These are phyloP conservation scores for Adansonia gregorii DNA, from an alignment of 441 rosid genomes.

Conservation along the genomic window DNA sequence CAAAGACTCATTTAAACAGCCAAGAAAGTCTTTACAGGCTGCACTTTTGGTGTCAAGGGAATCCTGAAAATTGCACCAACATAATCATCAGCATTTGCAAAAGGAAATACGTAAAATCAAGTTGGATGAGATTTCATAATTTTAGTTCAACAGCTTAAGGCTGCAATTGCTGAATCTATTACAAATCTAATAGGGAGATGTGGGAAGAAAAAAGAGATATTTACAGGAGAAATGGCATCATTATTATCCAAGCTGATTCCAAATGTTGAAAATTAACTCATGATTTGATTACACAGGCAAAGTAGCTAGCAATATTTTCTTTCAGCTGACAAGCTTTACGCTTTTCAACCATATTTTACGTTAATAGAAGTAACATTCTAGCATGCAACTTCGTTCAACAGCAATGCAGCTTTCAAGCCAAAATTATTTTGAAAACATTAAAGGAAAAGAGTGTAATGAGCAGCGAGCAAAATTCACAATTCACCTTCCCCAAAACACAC, in stretches of 20 bases:
- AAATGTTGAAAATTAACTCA: conserved; percentile 11
- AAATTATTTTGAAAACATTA: neutral
- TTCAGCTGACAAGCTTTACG: conserved; percentile 9
- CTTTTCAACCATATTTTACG: neutral
- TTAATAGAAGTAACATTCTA: neutral
- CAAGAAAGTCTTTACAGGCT: conserved; percentile 57
- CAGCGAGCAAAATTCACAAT: neutral
- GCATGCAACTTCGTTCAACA: neutral
- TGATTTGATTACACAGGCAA: neutral
- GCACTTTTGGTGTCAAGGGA: conserved; percentile 68
- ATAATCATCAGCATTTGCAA: conserved; percentile 21
- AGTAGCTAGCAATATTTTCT: neutral
- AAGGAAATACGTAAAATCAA: conserved; percentile 9
- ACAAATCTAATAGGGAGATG: neutral
- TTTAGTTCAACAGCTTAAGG: neutral
- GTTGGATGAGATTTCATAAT: neutral
- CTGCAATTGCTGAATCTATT: conserved; percentile 21
- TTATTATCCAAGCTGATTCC: neutral
- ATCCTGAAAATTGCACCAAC: conserved; percentile 55
- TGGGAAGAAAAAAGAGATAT: neutral
- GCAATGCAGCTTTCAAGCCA: neutral
- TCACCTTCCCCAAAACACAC: conserved; percentile 6
- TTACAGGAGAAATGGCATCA: neutral
- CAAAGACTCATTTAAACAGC: conserved; percentile 66
- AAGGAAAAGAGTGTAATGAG: neutral